Conservation (phyloP, 768 basidiomycete genomes). For the Kwoniella bestiolae region DNA sequence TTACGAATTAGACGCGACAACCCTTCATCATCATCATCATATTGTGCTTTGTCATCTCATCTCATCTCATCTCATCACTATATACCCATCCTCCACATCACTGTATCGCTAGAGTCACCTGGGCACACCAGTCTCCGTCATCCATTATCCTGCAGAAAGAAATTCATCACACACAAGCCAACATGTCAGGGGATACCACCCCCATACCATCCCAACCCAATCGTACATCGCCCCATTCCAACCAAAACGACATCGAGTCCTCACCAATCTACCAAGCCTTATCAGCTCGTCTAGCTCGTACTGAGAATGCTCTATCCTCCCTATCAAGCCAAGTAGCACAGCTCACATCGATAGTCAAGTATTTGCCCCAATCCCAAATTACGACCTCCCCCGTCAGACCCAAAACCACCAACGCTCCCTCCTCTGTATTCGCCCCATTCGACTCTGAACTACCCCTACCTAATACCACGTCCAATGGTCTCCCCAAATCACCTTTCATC, state of each 20-base stretch:
- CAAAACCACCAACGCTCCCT: constrained; percentile 1
- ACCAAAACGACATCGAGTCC: constrained; percentile 30
- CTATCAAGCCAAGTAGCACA: constrained; percentile 45
- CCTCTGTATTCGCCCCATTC: constrained; percentile 18
- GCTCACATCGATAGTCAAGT: constrained; percentile 32
- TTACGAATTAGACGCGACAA: not conserved
- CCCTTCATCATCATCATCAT: not conserved
- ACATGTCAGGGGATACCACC: constrained; percentile 15
- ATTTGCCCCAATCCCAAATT: constrained; percentile 3
- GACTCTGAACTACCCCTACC: constrained; percentile 13
- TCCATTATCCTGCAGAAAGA: no score
- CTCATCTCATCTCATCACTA: not conserved
- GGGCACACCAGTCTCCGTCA: no score
- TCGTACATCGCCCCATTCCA: not conserved
- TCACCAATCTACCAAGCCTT: constrained; percentile 48
- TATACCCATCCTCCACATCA: no score
- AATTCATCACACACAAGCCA: not conserved
- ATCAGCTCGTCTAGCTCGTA: constrained; percentile 35
- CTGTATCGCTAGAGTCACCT: no score
- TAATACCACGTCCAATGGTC: not conserved
- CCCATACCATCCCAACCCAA: constrained; percentile 9
- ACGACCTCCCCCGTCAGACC: constrained; percentile 3
- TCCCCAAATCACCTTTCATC: constrained; percentile 26
- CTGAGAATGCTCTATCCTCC: constrained; percentile 35
- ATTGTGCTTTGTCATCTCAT: not conserved